Base-by-base conservation (phyloP, 176 grass and related monocot species). In the Themeda triandra region DNA sequence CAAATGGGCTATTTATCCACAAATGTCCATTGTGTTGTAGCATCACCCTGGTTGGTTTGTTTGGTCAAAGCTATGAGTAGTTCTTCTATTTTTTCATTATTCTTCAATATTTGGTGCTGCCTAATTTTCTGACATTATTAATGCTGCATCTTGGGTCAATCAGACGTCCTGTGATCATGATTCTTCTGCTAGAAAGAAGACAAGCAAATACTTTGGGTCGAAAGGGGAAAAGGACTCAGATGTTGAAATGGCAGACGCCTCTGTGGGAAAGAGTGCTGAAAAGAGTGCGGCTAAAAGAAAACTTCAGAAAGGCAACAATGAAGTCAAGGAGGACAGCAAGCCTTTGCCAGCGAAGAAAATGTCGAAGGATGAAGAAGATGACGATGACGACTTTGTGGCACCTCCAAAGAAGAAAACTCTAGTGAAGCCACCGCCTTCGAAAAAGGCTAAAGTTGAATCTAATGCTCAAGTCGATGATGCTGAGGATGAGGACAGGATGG, bases 121-220 rank as follows among this genome's bases (percentile, higher is more conserved):
- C 30, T 25, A 53, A 6, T 29, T 87, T 79, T 73, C 13, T 37
- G 36, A 33, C 23, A 27, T 62, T 64, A 30, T 31, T 73, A 59
- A 45, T 80, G 63, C 90, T 15, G 6, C 8, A 25, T 73, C 71
- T 39, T 67, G n/a, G 56, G 70, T 70, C 64, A 80, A 66, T n/a
- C 65, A 94, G 90, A 81, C 66, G 12, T 66, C 81, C 25, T 48
- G 76, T 41, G 76, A 75, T 82, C 89, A 96, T 86, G 90, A 91
- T 62, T 10, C 82, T 89, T 91, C 90, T 35, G 75, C 83, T 41
- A 90, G 97, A 95, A 99, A 67, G 86, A 99, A 92, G 83, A 84
- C 92, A 73, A 99, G 97, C 84, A 99, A 96, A 23, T 99, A 92
- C 83, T 94, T 99, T 51, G 75, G 82, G 58, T 66, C 83, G 29